These are phyloP conservation scores for Dioscorea dumetorum DNA, from an alignment of 106 monocot genomes.

Conservation along the genomic window DNA sequence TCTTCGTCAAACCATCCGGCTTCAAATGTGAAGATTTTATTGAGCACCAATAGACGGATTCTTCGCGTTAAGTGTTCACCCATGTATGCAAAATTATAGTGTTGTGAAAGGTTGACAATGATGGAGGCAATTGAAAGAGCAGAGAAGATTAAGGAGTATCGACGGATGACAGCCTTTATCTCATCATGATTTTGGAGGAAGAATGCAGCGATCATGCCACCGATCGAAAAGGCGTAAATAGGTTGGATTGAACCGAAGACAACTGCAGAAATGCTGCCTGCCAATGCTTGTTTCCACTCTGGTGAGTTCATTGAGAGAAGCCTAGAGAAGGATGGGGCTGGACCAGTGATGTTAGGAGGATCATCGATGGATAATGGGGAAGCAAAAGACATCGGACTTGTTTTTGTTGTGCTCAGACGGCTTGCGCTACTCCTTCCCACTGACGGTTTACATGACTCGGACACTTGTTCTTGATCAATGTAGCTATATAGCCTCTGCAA, in stretches of 20 bases:
- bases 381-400: conserved; percentile 23
- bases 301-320: conserved; percentile 63
- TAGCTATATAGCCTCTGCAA: conserved; percentile 43
- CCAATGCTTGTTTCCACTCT: conserved; percentile 66
- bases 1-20: conserved; percentile 77
- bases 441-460: conserved; percentile 28
- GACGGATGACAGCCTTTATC: conserved; percentile 38
- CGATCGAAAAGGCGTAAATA: conserved; percentile 60
- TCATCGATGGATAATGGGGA: conserved; percentile 13
- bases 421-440: conserved; percentile 45
- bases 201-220: conserved; percentile 65
- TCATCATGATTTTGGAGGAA: conserved; percentile 40
- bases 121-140: conserved; percentile 49
- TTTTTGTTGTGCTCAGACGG: conserved; percentile 32
- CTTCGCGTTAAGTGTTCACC: conserved; percentile 56
- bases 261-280: conserved; percentile 45
- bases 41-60: conserved; percentile 45
- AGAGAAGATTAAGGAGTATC: conserved; percentile 46
- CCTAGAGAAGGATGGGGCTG: conserved; percentile 47
- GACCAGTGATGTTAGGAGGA: not conserved
- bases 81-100: conserved; percentile 75
- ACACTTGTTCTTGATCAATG: conserved; percentile 32
- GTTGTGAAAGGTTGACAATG: conserved; percentile 49
- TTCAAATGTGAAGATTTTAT: conserved; percentile 72
- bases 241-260: conserved; percentile 57